Evolutionary conservation across 352 stramenopile genomes (phyloP).

Genomic region (Lagenidium giganteum): DNA sequence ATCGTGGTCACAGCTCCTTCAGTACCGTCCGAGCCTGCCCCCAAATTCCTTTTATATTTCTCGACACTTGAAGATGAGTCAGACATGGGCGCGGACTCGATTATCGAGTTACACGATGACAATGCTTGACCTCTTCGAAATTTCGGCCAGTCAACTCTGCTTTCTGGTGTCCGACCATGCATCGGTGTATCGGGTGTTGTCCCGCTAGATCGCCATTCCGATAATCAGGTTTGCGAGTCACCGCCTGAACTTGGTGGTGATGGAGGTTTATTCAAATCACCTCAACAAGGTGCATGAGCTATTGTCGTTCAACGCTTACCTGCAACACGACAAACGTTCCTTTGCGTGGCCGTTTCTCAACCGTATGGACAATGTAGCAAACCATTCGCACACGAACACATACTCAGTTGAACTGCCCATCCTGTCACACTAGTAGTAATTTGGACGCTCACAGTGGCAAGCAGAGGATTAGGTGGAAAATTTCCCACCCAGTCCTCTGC

Average conservation of each 20-base stretch:
- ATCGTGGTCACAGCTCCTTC: slow-evolving; percentile 10
- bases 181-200: slow-evolving; percentile 5
- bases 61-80: slow-evolving; percentile 9
- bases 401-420: too few relatives aligned
- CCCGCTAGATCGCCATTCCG: slow-evolving; percentile 5
- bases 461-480: too few relatives aligned
- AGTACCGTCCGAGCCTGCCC: background rate
- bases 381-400: too few relatives aligned
- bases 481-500: too few relatives aligned
- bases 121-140: slow-evolving; percentile 12
- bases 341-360: too few relatives aligned
- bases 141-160: slow-evolving; percentile 6
- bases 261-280: background rate
- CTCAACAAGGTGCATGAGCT: slow-evolving; percentile 7
- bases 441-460: too few relatives aligned
- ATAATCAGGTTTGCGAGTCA: slow-evolving; percentile 19
- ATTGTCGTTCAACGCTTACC: too few relatives aligned
- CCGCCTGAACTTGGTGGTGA: slow-evolving; percentile 10
- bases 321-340: too few relatives aligned
- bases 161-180: slow-evolving; percentile 16
- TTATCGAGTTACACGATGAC: slow-evolving; percentile 13
- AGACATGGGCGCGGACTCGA: slow-evolving; percentile 8
- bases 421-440: too few relatives aligned
- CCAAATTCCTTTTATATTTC: slow-evolving; percentile 13
- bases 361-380: too few relatives aligned